These are phyloP conservation scores for Pseudogymnoascus destructans DNA, from an alignment of 2,329 filamentous ascomycete species.

Conservation along the genomic window DNA sequence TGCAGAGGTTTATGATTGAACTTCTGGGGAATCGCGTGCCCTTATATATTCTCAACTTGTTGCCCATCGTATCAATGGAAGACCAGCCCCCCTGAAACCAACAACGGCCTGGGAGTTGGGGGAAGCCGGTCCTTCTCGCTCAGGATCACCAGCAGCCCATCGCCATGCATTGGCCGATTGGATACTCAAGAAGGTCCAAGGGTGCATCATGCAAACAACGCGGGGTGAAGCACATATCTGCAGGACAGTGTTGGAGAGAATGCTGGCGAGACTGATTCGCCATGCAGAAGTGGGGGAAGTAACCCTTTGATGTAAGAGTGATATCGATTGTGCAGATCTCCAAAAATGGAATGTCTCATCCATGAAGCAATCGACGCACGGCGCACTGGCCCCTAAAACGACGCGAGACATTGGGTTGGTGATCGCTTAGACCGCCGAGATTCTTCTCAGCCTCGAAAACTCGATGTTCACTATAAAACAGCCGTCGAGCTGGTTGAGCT, in stretches of 20 bases:
- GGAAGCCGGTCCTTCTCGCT: background rate
- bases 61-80: background rate
- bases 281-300: no score
- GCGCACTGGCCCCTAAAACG: no score
- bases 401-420: no score
- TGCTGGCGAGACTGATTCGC: background rate
- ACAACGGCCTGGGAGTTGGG: background rate
- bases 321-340: no score
- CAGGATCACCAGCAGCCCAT: background rate
- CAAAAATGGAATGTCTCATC: no score
- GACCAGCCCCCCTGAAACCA: background rate
- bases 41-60: slow-evolving; percentile 11
- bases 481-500: no score
- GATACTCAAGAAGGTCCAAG: background rate
- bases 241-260: background rate
- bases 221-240: slow-evolving; percentile 10
- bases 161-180: background rate
- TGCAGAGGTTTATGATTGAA: slow-evolving; percentile 9
- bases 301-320: no score
- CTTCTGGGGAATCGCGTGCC: background rate
- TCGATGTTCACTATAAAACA: no score
- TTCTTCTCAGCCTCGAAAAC: no score
- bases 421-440: no score
- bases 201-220: slow-evolving; percentile 11
- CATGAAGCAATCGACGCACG: no score